Conservation (phyloP, 768 basidiomycete species). For the Pleurotus tuoliensis region DNA sequence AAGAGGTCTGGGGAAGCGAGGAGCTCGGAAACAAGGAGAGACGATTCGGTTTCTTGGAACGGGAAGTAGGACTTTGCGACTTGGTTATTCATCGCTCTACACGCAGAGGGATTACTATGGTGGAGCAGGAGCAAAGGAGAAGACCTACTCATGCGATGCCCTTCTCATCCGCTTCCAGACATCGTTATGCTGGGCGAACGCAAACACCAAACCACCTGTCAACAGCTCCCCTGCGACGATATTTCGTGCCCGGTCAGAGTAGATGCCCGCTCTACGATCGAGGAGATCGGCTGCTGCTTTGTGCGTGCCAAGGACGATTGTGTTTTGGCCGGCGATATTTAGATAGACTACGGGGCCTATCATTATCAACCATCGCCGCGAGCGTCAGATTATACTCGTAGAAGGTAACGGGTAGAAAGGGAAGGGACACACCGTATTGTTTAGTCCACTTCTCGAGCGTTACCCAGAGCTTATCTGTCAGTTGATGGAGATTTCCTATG, state of each 20-base stretch:
- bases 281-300: constrained; percentile 14
- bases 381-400: no score
- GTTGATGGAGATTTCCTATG: constrained; percentile 15
- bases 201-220: constrained; percentile 14
- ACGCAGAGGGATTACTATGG: not conserved
- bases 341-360: constrained; percentile 12
- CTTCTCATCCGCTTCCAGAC: constrained; percentile 12
- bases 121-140: not conserved
- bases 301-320: constrained; percentile 12
- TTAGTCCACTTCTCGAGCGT: constrained; percentile 16
- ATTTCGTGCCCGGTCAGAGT: constrained; percentile 20
- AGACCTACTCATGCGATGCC: constrained; percentile 13
- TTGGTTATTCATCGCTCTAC: constrained; percentile 11
- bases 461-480: constrained; percentile 13
- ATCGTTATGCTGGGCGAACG: constrained; percentile 13
- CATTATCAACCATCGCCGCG: not conserved
- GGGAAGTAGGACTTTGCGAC: constrained; percentile 9
- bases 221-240: constrained; percentile 24
- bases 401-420: no score
- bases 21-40: constrained; percentile 7
- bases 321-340: constrained; percentile 16
- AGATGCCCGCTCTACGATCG: constrained; percentile 20
- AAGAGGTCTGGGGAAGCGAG: constrained; percentile 1
- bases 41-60: constrained; percentile 11
- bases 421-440: constrained; percentile 15